Base-by-base conservation (phyloP, 2,329 filamentous ascomycete species). In the Kalmusia sp. region DNA sequence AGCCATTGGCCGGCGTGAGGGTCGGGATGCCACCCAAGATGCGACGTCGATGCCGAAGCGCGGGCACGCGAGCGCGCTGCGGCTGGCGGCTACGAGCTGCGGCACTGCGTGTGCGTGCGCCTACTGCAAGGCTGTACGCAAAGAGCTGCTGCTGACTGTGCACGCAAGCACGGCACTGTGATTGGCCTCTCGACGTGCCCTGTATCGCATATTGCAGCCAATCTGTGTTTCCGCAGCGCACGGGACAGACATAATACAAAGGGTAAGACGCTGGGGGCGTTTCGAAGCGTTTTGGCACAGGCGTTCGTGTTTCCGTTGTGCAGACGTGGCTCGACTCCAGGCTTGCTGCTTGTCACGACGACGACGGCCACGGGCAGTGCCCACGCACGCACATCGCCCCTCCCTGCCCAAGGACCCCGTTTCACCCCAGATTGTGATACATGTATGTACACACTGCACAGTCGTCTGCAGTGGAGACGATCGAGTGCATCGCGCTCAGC, bases 321-420 rank as follows among this genome's bases (percentile, higher is more conserved):
- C 35, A 38, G 35, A 38, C 35, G 35, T 22, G 35, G 35, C 35
- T 9, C 21, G n/a, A 9, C 22, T 14, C n/a, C n/a, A n/a, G n/a
- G n/a, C n/a, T n/a, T n/a, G n/a, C n/a, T 41, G 38, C 28, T 24
- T n/a, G 38, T 28, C 30, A 33, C 41, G n/a, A 45, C 28, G 24
- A 30, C 41, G 25, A 30, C 41, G 6, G 40, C 40, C 41, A 44
- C 41, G 40, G 33, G 40, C 40, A 31, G 15, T 7, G 40, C 40
- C 15, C 24, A 30, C 14, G n/a, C n/a, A 30, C 24, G 39, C 8
- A 21, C n/a, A n/a, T n/a, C n/a, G n/a, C n/a, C n/a, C n/a, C n/a
- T n/a, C 40, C 28, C 9, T 34, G 12, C 41, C 27, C 2, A 34
- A 38, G 28, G 19, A 19, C 41, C 30, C 43, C 35, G 43, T 46